Evolutionary conservation across 495 filamentous ascomycete species (phyloP), one percentile per base, ranked within the genome.

Genomic region (Schizothecium vesticola): DNA sequence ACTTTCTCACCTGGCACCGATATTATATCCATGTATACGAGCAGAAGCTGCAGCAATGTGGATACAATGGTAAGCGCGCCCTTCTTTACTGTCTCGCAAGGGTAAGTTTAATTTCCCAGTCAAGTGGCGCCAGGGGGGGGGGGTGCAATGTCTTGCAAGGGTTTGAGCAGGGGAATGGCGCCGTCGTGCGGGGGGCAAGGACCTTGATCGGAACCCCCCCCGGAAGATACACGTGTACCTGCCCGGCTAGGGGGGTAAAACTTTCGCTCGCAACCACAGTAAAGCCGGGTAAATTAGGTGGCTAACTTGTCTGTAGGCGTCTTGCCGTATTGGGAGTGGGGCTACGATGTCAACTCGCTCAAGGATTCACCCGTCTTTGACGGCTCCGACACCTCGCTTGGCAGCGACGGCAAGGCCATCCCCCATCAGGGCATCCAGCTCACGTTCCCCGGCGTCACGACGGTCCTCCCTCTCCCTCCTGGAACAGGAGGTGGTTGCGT

Each of bases 1-100:
- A 85, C 62, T 90, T 93, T 73, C 79, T 92, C 26, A 78, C 86
- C 12, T 92, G 89, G 88, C 90, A 92, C 71, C 83, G 90, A 8
- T 87, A 90, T 70, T 92, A 86, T 74, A 81, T 86, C 61, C 86
- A 79, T 70, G 74, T 80, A 10, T 91, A 87, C 70, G 91, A 92
- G 74, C 78, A 86, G 67, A 84, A 85, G 1, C 81, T 93, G 36
- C 64, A 88, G 21, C 87, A 92, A 69, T 92, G 91, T 74, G 89
- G 88, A 51, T 92, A 90, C 73, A 84, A 76, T 5, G 88, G 88
- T 62, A 70, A 33, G 70, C 61, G 2, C 28, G 2, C 26, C 19
- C 16, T 25, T n/a, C n/a, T n/a, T n/a, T n/a, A n/a, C n/a, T n/a
- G n/a, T n/a, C n/a, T n/a, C n/a, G n/a, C n/a, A n/a, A n/a, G n/a